Evolutionary conservation across 371 early-diverging fungal species (phyloP), one percentile per base, ranked within the genome.

Genomic region (Syncephalastrum monosporum): DNA sequence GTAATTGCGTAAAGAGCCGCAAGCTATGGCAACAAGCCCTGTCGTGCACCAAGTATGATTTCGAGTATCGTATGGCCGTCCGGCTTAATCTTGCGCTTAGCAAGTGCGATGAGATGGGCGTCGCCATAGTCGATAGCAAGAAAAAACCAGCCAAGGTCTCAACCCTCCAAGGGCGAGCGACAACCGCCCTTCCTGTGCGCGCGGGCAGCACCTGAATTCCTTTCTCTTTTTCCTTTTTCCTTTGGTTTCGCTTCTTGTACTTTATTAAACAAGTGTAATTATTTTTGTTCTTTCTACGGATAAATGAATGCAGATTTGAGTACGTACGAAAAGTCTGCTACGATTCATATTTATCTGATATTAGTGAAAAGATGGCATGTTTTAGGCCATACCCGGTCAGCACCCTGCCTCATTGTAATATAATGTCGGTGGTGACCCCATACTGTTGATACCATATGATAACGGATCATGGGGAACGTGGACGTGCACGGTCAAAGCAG

Each of bases 1-100:
- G 69, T 47, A 50, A 69, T 16, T 53, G 66, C 3, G 68, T 70
- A 21, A 77, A 77, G 48, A 64, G 60, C 15, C 52, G 65, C 19
- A 59, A 65, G 49, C 19, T 50, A 16, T 71, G 72, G 72, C 62
- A 71, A 27, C 27, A 23, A 15, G 68, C 65, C 5, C 42, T 65
- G n/a, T 41, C 60, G 5, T 65, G 52, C 55, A 55, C 63, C 47
- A 68, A 71, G 19, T 61, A 65, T n/a, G 47, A 59, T 13, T 68
- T 71, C 49, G 68, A 68, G 56, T 63, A 65, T 47, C 19, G 63
- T 43, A 61, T 68, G 65, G 55, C 54, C 14, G 46, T 67, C 1
- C 57, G 68, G 8, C 23, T 70, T 14, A 61, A 60, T 41, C 33
- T 72, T 6, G 70, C 63, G 13, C 42, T 72, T 16, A 58, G 41